phyloP scores from a whole-genome alignment of 2,329 filamentous ascomycete genomes.

The Pseudogymnoascus sp. region DNA sequence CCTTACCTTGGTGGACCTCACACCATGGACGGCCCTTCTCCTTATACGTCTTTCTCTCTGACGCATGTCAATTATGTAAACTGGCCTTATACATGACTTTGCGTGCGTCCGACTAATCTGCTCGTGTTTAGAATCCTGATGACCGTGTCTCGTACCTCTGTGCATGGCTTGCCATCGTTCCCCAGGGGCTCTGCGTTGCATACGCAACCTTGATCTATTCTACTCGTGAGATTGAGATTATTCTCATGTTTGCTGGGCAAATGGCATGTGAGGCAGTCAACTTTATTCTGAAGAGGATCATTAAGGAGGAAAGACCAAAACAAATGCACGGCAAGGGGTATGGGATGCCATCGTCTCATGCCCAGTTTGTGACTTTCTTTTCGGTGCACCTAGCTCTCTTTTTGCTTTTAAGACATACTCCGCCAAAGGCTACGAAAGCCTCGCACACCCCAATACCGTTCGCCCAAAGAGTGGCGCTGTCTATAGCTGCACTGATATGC shows the following conservation, averaged over 20 bases:
- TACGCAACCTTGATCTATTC: constrained; percentile 89
- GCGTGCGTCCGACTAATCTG: constrained; percentile 1
- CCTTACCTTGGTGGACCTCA: neutral
- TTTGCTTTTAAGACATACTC: constrained; percentile 71
- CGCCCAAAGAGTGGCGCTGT: constrained; percentile 50
- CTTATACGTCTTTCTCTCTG: constrained; percentile 82
- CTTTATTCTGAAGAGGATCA: constrained; percentile 79
- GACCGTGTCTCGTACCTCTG: constrained; percentile 81
- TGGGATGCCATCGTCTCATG: constrained; percentile 93
- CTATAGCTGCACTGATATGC: constrained; percentile 51
- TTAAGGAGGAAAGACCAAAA: constrained; percentile 83
- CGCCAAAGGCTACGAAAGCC: constrained; percentile 35
- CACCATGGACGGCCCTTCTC: constrained; percentile 37
- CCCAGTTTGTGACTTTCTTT: constrained; percentile 93
- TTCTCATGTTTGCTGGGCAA: constrained; percentile 86
- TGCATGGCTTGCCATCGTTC: constrained; percentile 89
- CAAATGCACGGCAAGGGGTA: constrained; percentile 87
- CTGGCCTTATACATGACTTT: constrained; percentile 18
- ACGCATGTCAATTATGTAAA: constrained; percentile 94
- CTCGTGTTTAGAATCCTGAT: constrained; percentile 62
- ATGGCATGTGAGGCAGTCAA: constrained; percentile 88
- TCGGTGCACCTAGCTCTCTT: constrained; percentile 78
- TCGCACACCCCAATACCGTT: constrained; percentile 52
- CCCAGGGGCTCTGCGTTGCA: constrained; percentile 82
- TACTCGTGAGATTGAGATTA: constrained; percentile 82